phyloP scores from a whole-genome alignment of 345 rosid species.

The Geranium brycei region DNA sequence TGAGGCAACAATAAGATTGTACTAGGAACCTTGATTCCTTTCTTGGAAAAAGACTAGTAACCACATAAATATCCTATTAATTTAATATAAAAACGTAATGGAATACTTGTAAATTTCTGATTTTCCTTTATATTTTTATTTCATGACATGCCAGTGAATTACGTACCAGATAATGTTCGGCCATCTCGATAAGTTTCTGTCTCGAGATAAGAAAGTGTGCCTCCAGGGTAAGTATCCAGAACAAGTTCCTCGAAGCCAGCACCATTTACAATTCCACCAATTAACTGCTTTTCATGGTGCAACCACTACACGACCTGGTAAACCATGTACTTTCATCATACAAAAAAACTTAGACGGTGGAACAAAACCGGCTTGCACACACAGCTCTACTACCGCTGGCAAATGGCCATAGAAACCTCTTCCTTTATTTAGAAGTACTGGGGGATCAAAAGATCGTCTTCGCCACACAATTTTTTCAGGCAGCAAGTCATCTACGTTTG shows the following conservation, averaged over 20 bases:
- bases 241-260: neutral
- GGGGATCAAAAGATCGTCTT: constrained; percentile 66
- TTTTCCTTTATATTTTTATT: too few species aligned
- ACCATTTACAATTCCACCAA: neutral
- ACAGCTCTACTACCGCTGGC: constrained; percentile 69
- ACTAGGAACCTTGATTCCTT: too few species aligned
- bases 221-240: neutral
- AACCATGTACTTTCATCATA: constrained; percentile 66
- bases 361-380: constrained; percentile 61
- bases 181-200: too few species aligned
- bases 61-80: too few species aligned
- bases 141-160: too few species aligned
- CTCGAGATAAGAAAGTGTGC: too few species aligned
- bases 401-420: constrained; percentile 70
- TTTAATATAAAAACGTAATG: too few species aligned
- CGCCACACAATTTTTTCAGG: constrained; percentile 73
- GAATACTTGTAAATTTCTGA: too few species aligned
- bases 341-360: constrained; percentile 38
- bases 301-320: constrained; percentile 9
- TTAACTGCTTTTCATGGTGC: neutral
- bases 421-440: constrained; percentile 50
- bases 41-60: too few species aligned
- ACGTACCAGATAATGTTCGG: too few species aligned
- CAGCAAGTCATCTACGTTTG: constrained; percentile 58
- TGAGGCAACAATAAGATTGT: too few species aligned